Evolutionary conservation across 2,329 filamentous ascomycete genomes (phyloP).

Genomic region (Cladophialophora carrionii): DNA sequence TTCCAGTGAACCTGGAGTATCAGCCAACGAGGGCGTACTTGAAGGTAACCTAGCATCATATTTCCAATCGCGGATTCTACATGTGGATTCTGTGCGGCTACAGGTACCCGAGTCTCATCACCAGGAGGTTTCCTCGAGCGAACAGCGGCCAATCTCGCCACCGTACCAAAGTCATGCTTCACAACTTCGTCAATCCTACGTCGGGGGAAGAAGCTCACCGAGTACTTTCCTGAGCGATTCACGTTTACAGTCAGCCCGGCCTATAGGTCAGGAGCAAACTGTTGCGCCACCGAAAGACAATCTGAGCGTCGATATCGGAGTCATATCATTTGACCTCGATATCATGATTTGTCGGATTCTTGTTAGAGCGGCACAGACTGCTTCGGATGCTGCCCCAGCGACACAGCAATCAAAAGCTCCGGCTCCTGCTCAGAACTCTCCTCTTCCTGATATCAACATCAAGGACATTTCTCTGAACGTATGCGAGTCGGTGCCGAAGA

Average conservation of each 20-base stretch:
- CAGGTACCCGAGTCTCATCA: slow-evolving; percentile 24
- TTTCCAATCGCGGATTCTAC: slow-evolving; percentile 30
- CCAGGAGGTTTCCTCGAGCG: slow-evolving; percentile 2
- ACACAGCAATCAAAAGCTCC: slow-evolving; percentile 5
- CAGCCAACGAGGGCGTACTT: slow-evolving; percentile 29
- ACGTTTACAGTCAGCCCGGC: slow-evolving; percentile 11
- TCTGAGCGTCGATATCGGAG: slow-evolving; percentile 23
- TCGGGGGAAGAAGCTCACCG: slow-evolving; percentile 14
- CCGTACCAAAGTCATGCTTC: slow-evolving; percentile 8
- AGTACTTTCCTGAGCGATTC: slow-evolving; percentile 29
- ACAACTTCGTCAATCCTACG: slow-evolving; percentile 10
- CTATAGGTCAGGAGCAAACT: slow-evolving; percentile 2
- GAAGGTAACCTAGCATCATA: slow-evolving; percentile 27
- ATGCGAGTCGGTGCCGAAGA: slow-evolving; percentile 29
- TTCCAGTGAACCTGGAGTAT: slow-evolving; percentile 15
- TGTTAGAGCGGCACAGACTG: slow-evolving; percentile 25
- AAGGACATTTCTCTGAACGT: slow-evolving; percentile 25
- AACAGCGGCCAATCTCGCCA: background rate
- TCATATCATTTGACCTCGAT: slow-evolving; percentile 32
- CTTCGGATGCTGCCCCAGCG: slow-evolving; percentile 20
- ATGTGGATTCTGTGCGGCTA: slow-evolving; percentile 17
- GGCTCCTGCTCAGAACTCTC: background rate
- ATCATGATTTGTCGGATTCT: slow-evolving; percentile 30
- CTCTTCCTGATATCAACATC: slow-evolving; percentile 17
- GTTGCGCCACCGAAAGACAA: slow-evolving; percentile 8